Conservation (phyloP, 768 basidiomycete genomes). For the Suillus brevipes region DNA sequence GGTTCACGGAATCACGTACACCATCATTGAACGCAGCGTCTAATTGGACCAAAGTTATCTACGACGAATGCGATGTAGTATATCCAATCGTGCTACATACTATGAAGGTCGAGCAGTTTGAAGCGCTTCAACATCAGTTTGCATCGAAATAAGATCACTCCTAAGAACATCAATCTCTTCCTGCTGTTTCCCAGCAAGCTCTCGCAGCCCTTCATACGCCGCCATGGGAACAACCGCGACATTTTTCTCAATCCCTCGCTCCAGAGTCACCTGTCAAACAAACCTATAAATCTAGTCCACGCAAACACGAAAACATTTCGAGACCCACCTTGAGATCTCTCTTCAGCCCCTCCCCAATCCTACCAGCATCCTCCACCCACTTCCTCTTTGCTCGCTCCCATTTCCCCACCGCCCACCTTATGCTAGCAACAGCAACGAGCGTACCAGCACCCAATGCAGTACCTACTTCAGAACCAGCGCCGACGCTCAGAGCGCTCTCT, state of each 20-base stretch:
- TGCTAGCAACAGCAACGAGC: slow-evolving; percentile 46
- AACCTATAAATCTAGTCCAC: slow-evolving; percentile 1
- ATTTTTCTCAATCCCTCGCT: slow-evolving; percentile 48
- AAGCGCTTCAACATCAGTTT: slow-evolving; percentile 1
- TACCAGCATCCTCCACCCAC: slow-evolving; percentile 69
- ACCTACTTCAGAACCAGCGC: slow-evolving; percentile 45
- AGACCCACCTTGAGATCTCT: slow-evolving; percentile 61
- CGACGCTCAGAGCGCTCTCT: slow-evolving; percentile 39
- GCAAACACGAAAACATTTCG: slow-evolving; percentile 11
- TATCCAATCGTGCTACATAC: background rate
- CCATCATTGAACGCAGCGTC: slow-evolving; percentile 19
- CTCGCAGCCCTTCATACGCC: slow-evolving; percentile 47
- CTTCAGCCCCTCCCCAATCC: slow-evolving; percentile 61
- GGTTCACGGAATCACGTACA: slow-evolving; percentile 27
- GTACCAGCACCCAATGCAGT: slow-evolving; percentile 63
- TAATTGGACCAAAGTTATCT: slow-evolving; percentile 15
- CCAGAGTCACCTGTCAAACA: slow-evolving; percentile 43
- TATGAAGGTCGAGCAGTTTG: background rate
- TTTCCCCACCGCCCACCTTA: slow-evolving; percentile 62
- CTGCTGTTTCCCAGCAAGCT: slow-evolving; percentile 41
- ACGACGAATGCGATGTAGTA: background rate
- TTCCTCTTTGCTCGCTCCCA: slow-evolving; percentile 68
- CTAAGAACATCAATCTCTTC: slow-evolving; percentile 45
- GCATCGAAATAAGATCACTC: slow-evolving; percentile 30
- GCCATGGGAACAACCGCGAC: slow-evolving; percentile 52